Conservation (phyloP, 148 eudicot genomes). For the Dianthus caryophyllus region DNA sequence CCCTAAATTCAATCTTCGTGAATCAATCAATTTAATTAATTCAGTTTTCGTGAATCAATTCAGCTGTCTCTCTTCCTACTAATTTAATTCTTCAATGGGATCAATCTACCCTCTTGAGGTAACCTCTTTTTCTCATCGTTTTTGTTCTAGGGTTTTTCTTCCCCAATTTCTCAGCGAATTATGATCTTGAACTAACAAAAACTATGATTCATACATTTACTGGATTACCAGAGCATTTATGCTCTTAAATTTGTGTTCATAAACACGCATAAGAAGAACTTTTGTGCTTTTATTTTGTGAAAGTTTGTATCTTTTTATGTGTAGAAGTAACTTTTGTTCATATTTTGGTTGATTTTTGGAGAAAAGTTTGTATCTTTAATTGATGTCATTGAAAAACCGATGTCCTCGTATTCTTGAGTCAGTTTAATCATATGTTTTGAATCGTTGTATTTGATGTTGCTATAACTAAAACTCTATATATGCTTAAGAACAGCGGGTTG, state of each 20-base stretch:
- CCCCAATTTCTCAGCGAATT: no score
- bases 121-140: background rate
- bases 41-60: no score
- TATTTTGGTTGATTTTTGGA: background rate
- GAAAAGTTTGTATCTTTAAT: background rate
- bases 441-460: background rate
- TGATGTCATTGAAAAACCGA: background rate
- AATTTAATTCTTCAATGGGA: conserved; percentile 12
- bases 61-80: no score
- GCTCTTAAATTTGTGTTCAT: background rate
- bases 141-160: background rate
- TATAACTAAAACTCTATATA: no score
- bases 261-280: background rate
- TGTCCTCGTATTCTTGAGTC: background rate
- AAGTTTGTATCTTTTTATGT: no score
- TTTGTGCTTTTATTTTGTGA: no score
- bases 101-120: conserved; percentile 25
- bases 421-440: no score
- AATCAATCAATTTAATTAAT: no score
- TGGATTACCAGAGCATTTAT: background rate
- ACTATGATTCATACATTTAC: background rate
- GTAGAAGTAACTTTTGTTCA: background rate
- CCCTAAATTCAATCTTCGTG: no score
- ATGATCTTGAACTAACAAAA: background rate
- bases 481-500: no score